Evolutionary conservation across 148 eudicot genomes (phyloP).

Genomic region (Talinum fruticosum): DNA sequence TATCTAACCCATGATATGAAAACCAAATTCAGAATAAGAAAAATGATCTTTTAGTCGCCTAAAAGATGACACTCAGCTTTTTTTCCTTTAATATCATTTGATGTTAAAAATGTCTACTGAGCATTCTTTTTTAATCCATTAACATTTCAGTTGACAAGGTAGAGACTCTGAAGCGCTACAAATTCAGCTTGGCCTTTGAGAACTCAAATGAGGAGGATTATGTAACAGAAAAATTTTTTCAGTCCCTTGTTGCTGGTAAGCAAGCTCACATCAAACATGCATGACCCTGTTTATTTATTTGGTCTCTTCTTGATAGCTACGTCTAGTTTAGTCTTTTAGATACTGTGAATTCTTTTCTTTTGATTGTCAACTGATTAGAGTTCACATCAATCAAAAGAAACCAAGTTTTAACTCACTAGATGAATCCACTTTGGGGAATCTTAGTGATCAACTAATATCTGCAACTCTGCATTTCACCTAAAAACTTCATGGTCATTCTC

Average conservation of each 20-base stretch:
- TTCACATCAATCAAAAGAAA: neutral
- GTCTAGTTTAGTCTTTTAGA: neutral
- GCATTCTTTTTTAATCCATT: neutral
- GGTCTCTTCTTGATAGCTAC: constrained; percentile 3
- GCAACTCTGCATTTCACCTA: too few relatives aligned
- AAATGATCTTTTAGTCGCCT: too few relatives aligned
- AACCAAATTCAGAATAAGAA: too few relatives aligned
- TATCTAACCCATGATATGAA: too few relatives aligned
- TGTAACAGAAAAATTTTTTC: constrained; percentile 94
- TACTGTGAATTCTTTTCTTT: neutral
- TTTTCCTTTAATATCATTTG: neutral
- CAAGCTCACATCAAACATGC: neutral
- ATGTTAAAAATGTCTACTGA: neutral
- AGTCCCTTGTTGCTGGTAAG: constrained; percentile 97
- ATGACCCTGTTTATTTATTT: neutral
- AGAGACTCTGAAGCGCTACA: constrained; percentile 72
- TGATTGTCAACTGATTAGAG: neutral
- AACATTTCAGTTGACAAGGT: constrained; percentile 80
- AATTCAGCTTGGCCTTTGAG: constrained; percentile 96
- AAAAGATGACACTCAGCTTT: neutral
- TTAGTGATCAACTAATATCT: neutral
- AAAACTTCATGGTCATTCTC: too few relatives aligned
- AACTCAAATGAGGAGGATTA: constrained; percentile 97
- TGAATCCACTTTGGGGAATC: neutral
- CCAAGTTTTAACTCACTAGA: neutral